Evolutionary conservation across 169 alveolate genomes (phyloP).

Genomic region (Plasmodium vivax): DNA sequence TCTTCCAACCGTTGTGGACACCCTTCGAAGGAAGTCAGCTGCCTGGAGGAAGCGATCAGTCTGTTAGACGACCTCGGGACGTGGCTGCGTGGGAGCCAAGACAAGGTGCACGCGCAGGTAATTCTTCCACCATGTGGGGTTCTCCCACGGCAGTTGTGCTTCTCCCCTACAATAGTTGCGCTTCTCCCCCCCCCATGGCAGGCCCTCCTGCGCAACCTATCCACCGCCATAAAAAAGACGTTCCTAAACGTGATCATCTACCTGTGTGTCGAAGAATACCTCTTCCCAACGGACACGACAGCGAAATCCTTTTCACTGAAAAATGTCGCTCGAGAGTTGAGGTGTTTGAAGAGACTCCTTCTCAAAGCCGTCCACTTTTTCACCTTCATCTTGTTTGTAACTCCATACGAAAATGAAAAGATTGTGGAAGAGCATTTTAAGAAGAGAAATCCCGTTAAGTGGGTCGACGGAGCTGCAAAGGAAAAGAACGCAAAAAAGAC

Average conservation of each 20-base stretch:
- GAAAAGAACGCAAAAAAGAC: not conserved
- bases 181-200: not conserved
- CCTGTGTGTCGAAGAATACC: constrained; percentile 59
- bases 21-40: constrained; percentile 19
- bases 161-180: not conserved
- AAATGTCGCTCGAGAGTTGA: constrained; percentile 26
- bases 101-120: constrained; percentile 12
- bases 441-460: constrained; percentile 1
- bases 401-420: constrained; percentile 40
- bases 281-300: constrained; percentile 23
- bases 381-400: not conserved
- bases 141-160: not conserved
- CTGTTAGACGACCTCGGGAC: not conserved
- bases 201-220: not conserved
- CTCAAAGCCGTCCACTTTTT: constrained; percentile 23
- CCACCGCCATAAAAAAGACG: not conserved
- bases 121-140: not conserved
- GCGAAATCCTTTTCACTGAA: constrained; percentile 11
- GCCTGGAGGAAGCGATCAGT: constrained; percentile 15
- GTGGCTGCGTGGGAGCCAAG: not conserved
- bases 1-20: not conserved
- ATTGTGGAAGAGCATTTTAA: constrained; percentile 42
- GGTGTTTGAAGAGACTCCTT: constrained; percentile 15
- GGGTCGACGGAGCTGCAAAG: not conserved
- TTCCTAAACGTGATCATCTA: constrained; percentile 44